Percentiles rank a stretch among this genome's conserved stretches.
Evolutionary conservation across 2,329 filamentous ascomycete genomes (phyloP).

Genomic region (Colletotrichum higginsianum): DNA sequence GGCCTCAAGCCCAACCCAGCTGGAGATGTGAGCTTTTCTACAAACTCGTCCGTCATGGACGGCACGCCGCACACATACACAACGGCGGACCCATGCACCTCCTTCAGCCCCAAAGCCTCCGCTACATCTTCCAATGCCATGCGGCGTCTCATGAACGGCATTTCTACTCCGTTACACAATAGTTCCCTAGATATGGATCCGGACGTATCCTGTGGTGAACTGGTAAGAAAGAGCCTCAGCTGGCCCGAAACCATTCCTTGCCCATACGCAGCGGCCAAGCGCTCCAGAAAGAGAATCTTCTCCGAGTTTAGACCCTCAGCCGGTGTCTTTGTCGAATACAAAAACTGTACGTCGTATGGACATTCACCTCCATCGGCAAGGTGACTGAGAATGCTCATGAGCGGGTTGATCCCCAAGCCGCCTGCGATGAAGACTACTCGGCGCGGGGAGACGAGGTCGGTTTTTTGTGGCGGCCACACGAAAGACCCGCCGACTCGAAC

Average conservation of each 20-base stretch:
- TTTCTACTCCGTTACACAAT: conserved; percentile 42
- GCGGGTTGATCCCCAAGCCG: conserved; percentile 86
- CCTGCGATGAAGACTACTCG: conserved; percentile 83
- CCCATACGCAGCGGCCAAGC: conserved; percentile 60
- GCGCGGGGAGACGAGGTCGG: conserved; percentile 61
- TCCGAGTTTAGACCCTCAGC: conserved; percentile 47
- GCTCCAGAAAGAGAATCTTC: conserved; percentile 66
- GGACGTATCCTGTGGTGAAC: conserved; percentile 25
- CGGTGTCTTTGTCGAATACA: conserved; percentile 71
- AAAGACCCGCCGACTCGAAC: conserved; percentile 88
- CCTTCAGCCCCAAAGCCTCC: conserved; percentile 55
- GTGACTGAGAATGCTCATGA: conserved; percentile 80
- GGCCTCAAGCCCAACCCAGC: conserved; percentile 47
- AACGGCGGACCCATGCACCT: conserved; percentile 56
- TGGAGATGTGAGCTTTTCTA: conserved; percentile 59
- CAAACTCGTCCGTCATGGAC: conserved; percentile 77
- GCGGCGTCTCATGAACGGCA: conserved; percentile 56
- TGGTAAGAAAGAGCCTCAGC: conserved; percentile 65
- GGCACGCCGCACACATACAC: conserved; percentile 80
- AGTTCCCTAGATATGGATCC: background rate
- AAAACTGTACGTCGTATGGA: conserved; percentile 64
- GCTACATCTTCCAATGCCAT: conserved; percentile 60
- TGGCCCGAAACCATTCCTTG: conserved; percentile 55
- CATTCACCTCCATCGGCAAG: conserved; percentile 61
- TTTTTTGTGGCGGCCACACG: conserved; percentile 73